These are phyloP conservation scores for Phlebiopsis gigantea DNA, from an alignment of 768 basidiomycete genomes.

Conservation along the genomic window DNA sequence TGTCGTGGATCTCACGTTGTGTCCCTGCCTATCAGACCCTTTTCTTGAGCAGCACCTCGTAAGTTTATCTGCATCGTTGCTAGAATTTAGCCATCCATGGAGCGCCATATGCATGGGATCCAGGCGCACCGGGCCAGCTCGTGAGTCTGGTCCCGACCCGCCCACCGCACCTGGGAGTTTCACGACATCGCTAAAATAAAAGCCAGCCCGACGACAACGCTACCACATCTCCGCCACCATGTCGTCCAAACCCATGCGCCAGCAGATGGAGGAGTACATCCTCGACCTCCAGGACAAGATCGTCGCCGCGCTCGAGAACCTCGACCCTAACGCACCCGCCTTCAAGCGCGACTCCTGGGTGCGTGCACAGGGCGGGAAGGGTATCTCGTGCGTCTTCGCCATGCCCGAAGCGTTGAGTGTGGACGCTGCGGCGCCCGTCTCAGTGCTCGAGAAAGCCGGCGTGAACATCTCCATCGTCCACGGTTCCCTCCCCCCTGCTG, in stretches of 20 bases:
- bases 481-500: slow-evolving; percentile 80
- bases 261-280: slow-evolving; percentile 74
- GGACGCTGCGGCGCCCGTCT: slow-evolving; percentile 29
- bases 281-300: slow-evolving; percentile 74
- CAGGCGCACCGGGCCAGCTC: slow-evolving; percentile 6
- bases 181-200: neutral
- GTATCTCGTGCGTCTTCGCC: slow-evolving; percentile 80
- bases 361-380: slow-evolving; percentile 68
- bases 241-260: slow-evolving; percentile 46
- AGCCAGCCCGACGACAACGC: neutral
- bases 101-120: neutral
- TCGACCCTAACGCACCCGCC: slow-evolving; percentile 64
- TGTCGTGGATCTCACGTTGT: too few relatives aligned
- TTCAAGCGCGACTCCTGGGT: slow-evolving; percentile 84
- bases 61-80: neutral
- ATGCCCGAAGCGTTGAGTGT: slow-evolving; percentile 28
- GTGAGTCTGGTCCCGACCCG: slow-evolving; percentile 3
- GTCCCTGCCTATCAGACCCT: too few relatives aligned
- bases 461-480: slow-evolving; percentile 93
- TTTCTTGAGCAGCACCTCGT: too few relatives aligned
- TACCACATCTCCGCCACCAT: neutral
- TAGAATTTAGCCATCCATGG: neutral
- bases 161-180: neutral
- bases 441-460: slow-evolving; percentile 90
- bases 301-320: slow-evolving; percentile 65